phyloP scores from a whole-genome alignment of 2,329 filamentous ascomycete species.

The Ascochyta fabae region DNA sequence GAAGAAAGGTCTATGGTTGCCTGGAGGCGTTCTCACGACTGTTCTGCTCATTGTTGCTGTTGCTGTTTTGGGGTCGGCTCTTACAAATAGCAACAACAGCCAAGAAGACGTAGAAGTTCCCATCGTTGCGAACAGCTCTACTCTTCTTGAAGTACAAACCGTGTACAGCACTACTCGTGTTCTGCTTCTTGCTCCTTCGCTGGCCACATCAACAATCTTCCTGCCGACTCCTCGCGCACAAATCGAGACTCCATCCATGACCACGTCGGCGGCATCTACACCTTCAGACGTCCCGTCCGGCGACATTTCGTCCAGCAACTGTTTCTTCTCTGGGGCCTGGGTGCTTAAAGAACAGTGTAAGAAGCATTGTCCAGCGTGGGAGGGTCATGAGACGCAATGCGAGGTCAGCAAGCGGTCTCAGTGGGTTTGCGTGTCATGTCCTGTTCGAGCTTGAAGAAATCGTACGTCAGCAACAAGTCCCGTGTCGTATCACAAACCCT shows the following conservation, averaged over 20 bases:
- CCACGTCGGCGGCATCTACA: neutral
- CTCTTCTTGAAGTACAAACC: neutral
- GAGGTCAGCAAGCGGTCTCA: neutral
- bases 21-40: neutral
- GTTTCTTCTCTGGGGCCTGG: neutral
- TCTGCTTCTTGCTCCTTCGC: neutral
- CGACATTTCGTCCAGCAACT: neutral
- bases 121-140: too few relatives aligned
- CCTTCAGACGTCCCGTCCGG: neutral
- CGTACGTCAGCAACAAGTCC: too few relatives aligned
- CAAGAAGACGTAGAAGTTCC: too few relatives aligned
- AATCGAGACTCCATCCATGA: too few relatives aligned
- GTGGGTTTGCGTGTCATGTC: slow-evolving; percentile 2
- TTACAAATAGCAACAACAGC: neutral
- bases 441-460: neutral
- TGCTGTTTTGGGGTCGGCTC: neutral
- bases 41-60: neutral
- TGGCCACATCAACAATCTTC: slow-evolving; percentile 1
- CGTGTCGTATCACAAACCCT: neutral
- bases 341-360: neutral
- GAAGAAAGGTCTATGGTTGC: neutral
- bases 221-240: neutral
- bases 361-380: neutral
- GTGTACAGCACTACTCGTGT: neutral
- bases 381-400: neutral